Evolutionary conservation across 208 protist genomes (phyloP), one percentile per base, ranked within the genome.

Genomic region (Trypanosoma scelopori): DNA sequence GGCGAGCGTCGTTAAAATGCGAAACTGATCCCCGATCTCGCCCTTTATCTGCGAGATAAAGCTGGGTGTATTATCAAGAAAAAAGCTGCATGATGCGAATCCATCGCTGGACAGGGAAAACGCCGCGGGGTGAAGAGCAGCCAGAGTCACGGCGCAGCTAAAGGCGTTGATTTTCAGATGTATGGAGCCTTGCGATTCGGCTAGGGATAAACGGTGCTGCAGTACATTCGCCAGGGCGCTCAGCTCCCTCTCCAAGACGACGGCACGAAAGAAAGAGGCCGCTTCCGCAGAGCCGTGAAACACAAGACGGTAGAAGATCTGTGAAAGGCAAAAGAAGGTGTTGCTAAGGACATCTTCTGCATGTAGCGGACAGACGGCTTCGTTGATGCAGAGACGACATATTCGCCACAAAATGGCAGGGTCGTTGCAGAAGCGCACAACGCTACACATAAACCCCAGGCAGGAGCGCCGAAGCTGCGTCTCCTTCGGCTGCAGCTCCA

Each of bases 381-480:
- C 55, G 12, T 49, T 9, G 12, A 62, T 49, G 22, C 65, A 71
- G 11, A 71, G 20, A 30, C 37, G 43, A 62, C 32, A 71, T n/a
- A 71, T 58, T 27, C 42, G 15, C 23, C 22, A 16, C 0, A 71
- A 1, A 12, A 58, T 48, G 3, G 9, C 23, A 30, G 35, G 45
- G 23, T 64, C 56, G 23, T 41, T 9, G 49, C 25, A 50, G 27
- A 62, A 64, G 37, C 23, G 48, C 13, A 64, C 5, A 27, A 58
- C 45, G 52, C 12, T 53, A 46, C 28, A 58, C 2, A 89, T 42
- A 55, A 89, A 59, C 18, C 72, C 66, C 23, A 85, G 74, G 48
- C 72, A 69, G 25, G 83, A 78, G 16, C 82, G 71, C 5, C 73
- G 69, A 20, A 89, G 50, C 39, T 83, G 72, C n/a, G 56, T 66